Conservation (phyloP, 768 basidiomycete species). For the Naganishia vaughanmartiniae region DNA sequence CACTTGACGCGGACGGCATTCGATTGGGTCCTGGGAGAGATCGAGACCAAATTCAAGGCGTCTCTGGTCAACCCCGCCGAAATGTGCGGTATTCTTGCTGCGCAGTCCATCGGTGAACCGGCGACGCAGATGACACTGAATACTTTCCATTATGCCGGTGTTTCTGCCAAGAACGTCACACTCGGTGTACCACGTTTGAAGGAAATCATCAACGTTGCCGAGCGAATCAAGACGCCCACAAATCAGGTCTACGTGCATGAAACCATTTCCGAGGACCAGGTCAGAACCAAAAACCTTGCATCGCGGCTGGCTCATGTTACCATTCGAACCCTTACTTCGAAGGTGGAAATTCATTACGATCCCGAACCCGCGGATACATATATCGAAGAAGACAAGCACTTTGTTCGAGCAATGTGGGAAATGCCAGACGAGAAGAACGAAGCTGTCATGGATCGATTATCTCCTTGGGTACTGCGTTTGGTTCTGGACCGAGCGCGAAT, state of each 20-base stretch:
- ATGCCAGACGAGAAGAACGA: constrained; percentile 97
- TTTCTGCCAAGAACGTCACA: constrained; percentile 99
- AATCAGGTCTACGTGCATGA: constrained; percentile 84
- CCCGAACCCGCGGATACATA: constrained; percentile 86
- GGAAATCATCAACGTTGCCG: constrained; percentile 98
- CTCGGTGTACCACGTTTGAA: constrained; percentile 98
- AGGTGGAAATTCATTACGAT: constrained; percentile 98
- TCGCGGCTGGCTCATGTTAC: constrained; percentile 42
- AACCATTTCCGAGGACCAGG: constrained; percentile 63
- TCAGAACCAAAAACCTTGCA: constrained; percentile 71
- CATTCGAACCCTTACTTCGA: constrained; percentile 68
- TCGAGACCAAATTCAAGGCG: constrained; percentile 93
- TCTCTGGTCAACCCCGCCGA: constrained; percentile 90
- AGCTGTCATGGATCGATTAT: constrained; percentile 81
- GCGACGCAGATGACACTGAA: constrained; percentile 99
- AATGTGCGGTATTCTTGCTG: constrained; percentile 97
- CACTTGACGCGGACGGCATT: constrained; percentile 91
- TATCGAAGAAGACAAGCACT: constrained; percentile 91
- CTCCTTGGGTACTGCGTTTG: constrained; percentile 94
- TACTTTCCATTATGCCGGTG: constrained; percentile 99
- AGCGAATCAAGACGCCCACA: constrained; percentile 96
- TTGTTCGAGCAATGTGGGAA: constrained; percentile 98
- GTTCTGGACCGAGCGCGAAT: constrained; percentile 96
- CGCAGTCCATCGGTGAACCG: constrained; percentile 98
- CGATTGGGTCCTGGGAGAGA: constrained; percentile 95